Base-by-base conservation (phyloP, 2,329 filamentous ascomycete species). In the Aureobasidium musti region DNA sequence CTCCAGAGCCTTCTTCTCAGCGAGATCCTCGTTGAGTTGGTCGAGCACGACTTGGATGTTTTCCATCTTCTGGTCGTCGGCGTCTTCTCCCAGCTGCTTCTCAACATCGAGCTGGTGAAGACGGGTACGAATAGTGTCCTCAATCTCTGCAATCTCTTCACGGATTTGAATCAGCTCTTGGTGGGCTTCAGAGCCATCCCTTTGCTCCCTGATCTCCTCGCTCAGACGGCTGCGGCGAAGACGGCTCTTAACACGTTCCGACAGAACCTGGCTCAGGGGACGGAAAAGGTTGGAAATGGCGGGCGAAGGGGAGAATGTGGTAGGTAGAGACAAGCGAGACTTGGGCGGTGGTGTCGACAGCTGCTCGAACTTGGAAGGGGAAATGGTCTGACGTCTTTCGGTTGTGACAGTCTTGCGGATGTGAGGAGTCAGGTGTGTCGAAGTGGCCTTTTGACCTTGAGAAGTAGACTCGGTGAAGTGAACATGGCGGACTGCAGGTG, bases 181-280 rank as follows among this genome's bases (percentile, higher is more conserved):
- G 75, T 54, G 77, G 68, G 72, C 73, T 66, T 77, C 75, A 59
- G 66, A 45, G 14, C 56, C 66, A 67, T 69, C 52, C 56, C 61
- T 67, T 35, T 60, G 47, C 47, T 76, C 71, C 65, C 77, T 79
- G 57, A 79, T 74, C 70, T 79, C 76, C 67, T 80, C 77, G 70
- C 77, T 78, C 7, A 78, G 73, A 60, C 77, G 77, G 71, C 72
- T 78, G 35, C 76, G 78, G 60, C 77, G 76, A 21, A 80, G 76
- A 45, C 78, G 77, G 50, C 77, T 78, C 43, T 70, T 69, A 39
- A 75, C 71, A n/a, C 74, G 71, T 61, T 73, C 71, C n/a, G 73
- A 67, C 26, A 77, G 56, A n/a, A 76, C 72, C 35, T 72, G 68
- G 21, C 69, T 71, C 14, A 77, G 68, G 14, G 75, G 74, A 2